Evolutionary conservation across 2,329 filamentous ascomycete species (phyloP), one percentile per base, ranked within the genome.

Genomic region (Beauveria scarabaeidicola): DNA sequence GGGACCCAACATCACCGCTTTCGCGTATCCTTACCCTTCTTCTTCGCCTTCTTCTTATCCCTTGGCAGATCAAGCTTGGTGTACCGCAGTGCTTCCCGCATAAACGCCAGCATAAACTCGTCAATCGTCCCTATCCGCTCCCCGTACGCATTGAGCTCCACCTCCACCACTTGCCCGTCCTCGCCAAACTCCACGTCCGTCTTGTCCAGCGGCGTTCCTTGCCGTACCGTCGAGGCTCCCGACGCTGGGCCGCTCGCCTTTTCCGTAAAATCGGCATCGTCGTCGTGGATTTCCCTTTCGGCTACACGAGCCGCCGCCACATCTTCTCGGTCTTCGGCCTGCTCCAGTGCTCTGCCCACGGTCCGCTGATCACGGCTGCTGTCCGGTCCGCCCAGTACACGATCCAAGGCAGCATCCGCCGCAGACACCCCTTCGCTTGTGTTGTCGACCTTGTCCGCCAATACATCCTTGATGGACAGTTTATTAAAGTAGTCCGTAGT

Each of bases 401-500:
- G 83, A 66, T 96, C 91, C 82, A 97, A 89, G 4, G 91, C 91
- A 5, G 85, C 87, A 61, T 88, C 89, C 2, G 89, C 89, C 54
- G 89, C 89, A 23, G 88, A 86, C 61, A 88, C 83, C 0, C 79
- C 79, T 55, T 74, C 68, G 52, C 71, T 73, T 29, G 67, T 72
- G 1, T 70, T 69, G 62, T 86, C 83, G 0, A 81, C 76, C 43
- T 83, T 79, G 13, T 82, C 81, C 57, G 81, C 82, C 27, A 90
- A 78, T 54, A 89, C 86, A 62, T 90, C 89, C 41, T 83, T 80
- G 54, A 88, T 86, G 77, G 65, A 92, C 47, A 89, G 78, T 66
- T 88, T 91, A 67, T 91, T 91, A 74, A 96, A 93, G 71, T 96
- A 92, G 68, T 99, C 94, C 0, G 94, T 99, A 0, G 93, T 99